Conservation (phyloP, 2,329 filamentous ascomycete species). For the Byssoonygena ceratinophila region DNA sequence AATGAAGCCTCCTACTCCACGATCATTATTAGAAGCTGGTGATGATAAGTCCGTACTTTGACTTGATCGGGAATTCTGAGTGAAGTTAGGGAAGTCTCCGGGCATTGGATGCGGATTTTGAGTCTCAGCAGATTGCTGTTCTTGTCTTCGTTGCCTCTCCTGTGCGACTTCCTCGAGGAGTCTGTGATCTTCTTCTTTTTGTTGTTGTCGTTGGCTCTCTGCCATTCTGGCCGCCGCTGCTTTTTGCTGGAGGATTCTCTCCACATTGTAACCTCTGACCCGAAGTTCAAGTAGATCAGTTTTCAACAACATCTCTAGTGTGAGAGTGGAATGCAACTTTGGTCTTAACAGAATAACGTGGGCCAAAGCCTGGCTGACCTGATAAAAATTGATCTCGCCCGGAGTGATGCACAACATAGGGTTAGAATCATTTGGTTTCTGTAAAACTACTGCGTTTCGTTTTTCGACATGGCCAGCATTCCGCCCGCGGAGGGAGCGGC, state of each 20-base stretch:
- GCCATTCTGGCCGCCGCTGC: constrained; percentile 79
- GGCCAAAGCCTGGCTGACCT: constrained; percentile 80
- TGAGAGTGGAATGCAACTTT: constrained; percentile 78
- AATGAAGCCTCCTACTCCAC: constrained; percentile 50
- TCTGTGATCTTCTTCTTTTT: constrained; percentile 61
- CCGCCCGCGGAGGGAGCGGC: constrained; percentile 62
- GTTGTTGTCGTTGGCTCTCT: constrained; percentile 62
- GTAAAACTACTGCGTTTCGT: constrained; percentile 59
- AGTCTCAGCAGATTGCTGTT: constrained; percentile 22
- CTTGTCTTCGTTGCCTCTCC: constrained; percentile 37
- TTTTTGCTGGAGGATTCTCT: constrained; percentile 80
- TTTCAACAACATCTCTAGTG: constrained; percentile 81
- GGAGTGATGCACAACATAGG: constrained; percentile 68
- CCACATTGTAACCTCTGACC: constrained; percentile 88
- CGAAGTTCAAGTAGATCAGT: constrained; percentile 72
- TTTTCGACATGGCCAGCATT: constrained; percentile 61
- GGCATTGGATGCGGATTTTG: constrained; percentile 48
- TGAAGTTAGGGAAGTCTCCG: constrained; percentile 60
- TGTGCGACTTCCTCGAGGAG: constrained; percentile 49
- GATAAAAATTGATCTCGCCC: constrained; percentile 69
- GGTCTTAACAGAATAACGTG: constrained; percentile 69
- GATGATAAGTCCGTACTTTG: background rate
- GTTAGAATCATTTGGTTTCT: constrained; percentile 38
- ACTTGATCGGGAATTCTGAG: constrained; percentile 16
- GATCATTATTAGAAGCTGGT: constrained; percentile 23